These are phyloP conservation scores for Annulohypoxylon truncatum DNA, from an alignment of 2,329 filamentous ascomycete species.

Conservation along the genomic window DNA sequence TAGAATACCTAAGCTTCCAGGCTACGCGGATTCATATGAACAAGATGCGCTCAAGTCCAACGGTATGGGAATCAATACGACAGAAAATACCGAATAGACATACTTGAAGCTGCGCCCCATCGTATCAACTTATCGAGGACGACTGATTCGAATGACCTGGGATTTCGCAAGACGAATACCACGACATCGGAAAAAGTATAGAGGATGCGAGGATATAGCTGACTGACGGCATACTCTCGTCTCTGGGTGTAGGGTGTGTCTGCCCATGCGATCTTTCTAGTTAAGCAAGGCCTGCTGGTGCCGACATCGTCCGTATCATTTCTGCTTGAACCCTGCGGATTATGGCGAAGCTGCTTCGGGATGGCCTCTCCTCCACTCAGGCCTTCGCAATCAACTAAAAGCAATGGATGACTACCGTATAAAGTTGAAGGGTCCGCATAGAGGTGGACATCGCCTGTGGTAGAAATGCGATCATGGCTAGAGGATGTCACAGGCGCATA, in stretches of 20 bases:
- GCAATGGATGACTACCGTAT: constrained; percentile 54
- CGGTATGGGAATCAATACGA: too few species aligned
- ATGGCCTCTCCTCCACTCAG: constrained; percentile 60
- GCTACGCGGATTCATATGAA: too few species aligned
- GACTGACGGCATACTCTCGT: constrained; percentile 54
- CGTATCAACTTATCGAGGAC: constrained; percentile 58
- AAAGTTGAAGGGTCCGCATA: constrained; percentile 61
- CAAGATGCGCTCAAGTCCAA: too few species aligned
- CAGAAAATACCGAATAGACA: background rate
- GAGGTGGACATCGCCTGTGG: constrained; percentile 63
- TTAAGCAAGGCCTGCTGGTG: constrained; percentile 37
- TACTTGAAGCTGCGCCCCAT: constrained; percentile 61
- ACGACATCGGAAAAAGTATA: constrained; percentile 60
- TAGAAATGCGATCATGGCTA: constrained; percentile 56
- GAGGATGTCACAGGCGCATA: constrained; percentile 60
- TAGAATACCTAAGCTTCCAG: background rate
- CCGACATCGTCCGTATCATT: constrained; percentile 15
- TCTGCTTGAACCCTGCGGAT: constrained; percentile 28
- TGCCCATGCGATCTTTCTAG: constrained; percentile 51
- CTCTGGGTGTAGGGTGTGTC: constrained; percentile 49
- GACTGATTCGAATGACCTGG: constrained; percentile 55
- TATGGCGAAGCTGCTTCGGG: constrained; percentile 47
- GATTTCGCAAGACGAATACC: constrained; percentile 57
- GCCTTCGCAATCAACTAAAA: constrained; percentile 65
- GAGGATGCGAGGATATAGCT: constrained; percentile 59